Percentiles rank a stretch among this genome's conserved stretches.
Evolutionary conservation across 768 basidiomycete genomes (phyloP).

Genomic region (Russula emetica): DNA sequence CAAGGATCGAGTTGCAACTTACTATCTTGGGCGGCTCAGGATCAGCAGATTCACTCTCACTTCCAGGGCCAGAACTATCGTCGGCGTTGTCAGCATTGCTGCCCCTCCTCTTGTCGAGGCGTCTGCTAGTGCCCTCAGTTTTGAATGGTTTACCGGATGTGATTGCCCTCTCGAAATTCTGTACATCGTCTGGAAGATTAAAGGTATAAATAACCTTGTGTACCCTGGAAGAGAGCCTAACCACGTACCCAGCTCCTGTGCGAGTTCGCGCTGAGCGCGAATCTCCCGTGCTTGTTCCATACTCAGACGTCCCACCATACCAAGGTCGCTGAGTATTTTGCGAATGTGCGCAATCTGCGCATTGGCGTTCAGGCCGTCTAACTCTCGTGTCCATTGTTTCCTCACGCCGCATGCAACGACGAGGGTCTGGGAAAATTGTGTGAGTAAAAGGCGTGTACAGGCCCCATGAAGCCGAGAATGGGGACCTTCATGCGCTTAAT

Average conservation of each 20-base stretch:
- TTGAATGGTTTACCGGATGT: constrained; percentile 36
- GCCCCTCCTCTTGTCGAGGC: constrained; percentile 24
- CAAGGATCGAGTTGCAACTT: neutral
- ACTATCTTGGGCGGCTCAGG: constrained; percentile 10
- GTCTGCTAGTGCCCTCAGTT: constrained; percentile 23
- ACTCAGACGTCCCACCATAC: constrained; percentile 75
- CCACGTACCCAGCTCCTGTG: constrained; percentile 67
- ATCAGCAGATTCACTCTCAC: constrained; percentile 26
- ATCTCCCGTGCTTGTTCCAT: constrained; percentile 78
- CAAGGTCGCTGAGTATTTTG: constrained; percentile 62
- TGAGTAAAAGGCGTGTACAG: neutral
- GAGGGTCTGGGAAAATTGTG: constrained; percentile 45
- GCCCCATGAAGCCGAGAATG: neutral
- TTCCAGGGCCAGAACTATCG: constrained; percentile 35
- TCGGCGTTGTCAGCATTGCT: constrained; percentile 34
- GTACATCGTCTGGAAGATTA: constrained; percentile 59
- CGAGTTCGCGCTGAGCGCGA: constrained; percentile 67
- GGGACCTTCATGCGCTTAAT: constrained; percentile 70
- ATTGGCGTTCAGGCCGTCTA: constrained; percentile 51
- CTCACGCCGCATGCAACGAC: constrained; percentile 73
- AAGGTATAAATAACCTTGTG: neutral
- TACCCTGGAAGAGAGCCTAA: neutral
- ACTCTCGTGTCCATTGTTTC: constrained; percentile 72
- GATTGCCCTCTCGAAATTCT: constrained; percentile 56
- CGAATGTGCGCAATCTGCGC: constrained; percentile 65